Base-by-base conservation (phyloP, 176 grass and related monocot genomes). In the Carex cristatella region DNA sequence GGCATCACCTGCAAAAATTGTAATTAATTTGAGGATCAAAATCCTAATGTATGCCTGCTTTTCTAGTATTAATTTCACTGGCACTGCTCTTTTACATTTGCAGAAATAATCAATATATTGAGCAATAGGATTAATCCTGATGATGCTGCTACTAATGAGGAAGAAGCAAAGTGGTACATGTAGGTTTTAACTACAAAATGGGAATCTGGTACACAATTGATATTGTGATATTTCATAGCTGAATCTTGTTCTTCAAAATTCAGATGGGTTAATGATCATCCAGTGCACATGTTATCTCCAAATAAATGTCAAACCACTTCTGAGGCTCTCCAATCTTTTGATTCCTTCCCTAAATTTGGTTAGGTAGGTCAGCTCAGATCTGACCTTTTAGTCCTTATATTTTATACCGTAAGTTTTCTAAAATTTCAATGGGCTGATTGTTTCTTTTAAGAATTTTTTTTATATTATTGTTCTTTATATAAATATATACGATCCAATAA, bases 221-320 rank as follows among this genome's bases (percentile, higher is more conserved):
- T 69, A 70, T 62, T 35, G 31, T 63, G 49, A 83, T 14, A 49
- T 65, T 58, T 53, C 60, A 54, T 48, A 82, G 9, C 31, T 62
- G 58, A 80, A 35, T 58, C 15, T 82, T 58, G 53, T 23, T 77
- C 61, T 81, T 46, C 63, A 15, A 81, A 80, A 55, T 71, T 97
- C 70, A 94, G 94, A 83, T 98, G 95, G 93, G 95, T 98, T 81
- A 93, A 94, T 80, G 89, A 92, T 61, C 95, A 94, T 68, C 91
- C 92, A 53, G 95, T 98, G 72, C 95, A 94, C 61, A 76, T 92
- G 9, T 86, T 98, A 70, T 98, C 95, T 46, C 95, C 95, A 87
- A 98, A 98, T 81, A 94, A 94, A 87, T 98, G 94, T 49, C 83
- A 93, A 73, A 93, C 89, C 44, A 91, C 93, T 85, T 84, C 93